phyloP scores from a whole-genome alignment of 2,329 filamentous ascomycete genomes.

The Colletotrichum sp. region DNA sequence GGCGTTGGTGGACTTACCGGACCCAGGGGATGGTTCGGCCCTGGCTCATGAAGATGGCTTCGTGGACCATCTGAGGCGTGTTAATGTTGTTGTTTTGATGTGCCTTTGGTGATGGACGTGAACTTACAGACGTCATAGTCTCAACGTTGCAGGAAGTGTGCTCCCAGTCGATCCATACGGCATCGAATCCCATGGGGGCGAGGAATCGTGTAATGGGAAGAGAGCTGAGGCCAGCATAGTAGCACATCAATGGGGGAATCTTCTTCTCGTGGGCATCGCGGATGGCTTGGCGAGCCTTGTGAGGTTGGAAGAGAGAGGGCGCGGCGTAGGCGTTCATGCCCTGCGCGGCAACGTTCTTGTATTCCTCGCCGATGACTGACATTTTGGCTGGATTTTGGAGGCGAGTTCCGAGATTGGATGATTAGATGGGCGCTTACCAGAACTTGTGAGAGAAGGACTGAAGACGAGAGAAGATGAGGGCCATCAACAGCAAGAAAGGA shows the following conservation, averaged over 20 bases:
- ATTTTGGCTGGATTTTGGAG: not conserved
- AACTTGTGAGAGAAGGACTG: not conserved
- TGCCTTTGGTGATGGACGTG: not conserved
- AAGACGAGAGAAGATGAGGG: not conserved
- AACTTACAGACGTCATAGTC: conserved; percentile 45
- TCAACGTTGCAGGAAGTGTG: conserved; percentile 49
- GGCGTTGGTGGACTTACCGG: conserved; percentile 22
- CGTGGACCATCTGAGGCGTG: conserved; percentile 42
- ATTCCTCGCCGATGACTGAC: conserved; percentile 15
- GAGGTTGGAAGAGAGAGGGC: conserved; percentile 51
- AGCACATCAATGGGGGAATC: conserved; percentile 46
- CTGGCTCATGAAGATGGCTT: conserved; percentile 48
- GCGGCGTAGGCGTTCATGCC: conserved; percentile 45
- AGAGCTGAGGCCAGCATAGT: conserved; percentile 44
- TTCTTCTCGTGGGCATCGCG: conserved; percentile 49
- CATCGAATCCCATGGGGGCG: conserved; percentile 47
- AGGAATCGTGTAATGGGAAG: conserved; percentile 42
- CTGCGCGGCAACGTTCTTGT: conserved; percentile 11
- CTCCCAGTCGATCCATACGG: conserved; percentile 53
- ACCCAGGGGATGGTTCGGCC: conserved; percentile 50
- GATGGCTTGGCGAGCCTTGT: conserved; percentile 46
- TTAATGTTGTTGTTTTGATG: not conserved
- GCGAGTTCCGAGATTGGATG: not conserved
- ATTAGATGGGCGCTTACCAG: not conserved
- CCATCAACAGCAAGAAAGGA: not conserved